A percentile compares a stretch with the other conserved stretches of the same genome.
Evolutionary conservation across 139 green algal species (phyloP).

Genomic region (Chlorella sp.): DNA sequence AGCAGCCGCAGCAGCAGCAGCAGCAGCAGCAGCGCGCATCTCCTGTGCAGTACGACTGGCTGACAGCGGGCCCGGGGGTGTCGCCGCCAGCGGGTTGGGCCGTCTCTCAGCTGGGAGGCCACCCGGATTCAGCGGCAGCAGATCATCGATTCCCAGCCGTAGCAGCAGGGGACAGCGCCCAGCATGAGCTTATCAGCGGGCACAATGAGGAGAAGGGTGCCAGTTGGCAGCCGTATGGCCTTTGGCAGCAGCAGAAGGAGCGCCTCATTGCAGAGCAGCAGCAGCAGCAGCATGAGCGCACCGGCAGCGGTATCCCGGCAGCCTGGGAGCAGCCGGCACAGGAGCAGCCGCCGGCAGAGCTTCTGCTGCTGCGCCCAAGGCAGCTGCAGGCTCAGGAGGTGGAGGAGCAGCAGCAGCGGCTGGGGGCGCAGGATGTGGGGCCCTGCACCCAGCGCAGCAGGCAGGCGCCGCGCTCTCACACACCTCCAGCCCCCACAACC

Average conservation of each 20-base stretch:
- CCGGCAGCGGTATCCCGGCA: background rate
- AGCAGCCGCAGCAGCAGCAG: background rate
- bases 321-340: background rate
- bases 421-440: background rate
- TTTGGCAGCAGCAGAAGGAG: conserved; percentile 17
- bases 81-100: no score
- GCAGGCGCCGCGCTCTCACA: background rate
- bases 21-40: background rate
- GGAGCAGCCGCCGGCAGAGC: background rate
- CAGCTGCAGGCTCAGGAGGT: background rate
- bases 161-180: no score
- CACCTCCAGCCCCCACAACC: background rate
- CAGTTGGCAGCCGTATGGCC: background rate
- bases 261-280: background rate
- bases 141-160: background rate
- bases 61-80: no score
- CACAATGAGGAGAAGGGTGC: background rate
- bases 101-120: background rate
- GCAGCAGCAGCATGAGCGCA: background rate
- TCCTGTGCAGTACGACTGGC: background rate
- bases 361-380: background rate
- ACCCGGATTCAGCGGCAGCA: background rate
- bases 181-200: background rate
- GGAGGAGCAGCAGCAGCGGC: background rate
- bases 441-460: background rate